Evolutionary conservation across 208 protist species (phyloP).

Genomic region (Trypanosoma caninum): DNA sequence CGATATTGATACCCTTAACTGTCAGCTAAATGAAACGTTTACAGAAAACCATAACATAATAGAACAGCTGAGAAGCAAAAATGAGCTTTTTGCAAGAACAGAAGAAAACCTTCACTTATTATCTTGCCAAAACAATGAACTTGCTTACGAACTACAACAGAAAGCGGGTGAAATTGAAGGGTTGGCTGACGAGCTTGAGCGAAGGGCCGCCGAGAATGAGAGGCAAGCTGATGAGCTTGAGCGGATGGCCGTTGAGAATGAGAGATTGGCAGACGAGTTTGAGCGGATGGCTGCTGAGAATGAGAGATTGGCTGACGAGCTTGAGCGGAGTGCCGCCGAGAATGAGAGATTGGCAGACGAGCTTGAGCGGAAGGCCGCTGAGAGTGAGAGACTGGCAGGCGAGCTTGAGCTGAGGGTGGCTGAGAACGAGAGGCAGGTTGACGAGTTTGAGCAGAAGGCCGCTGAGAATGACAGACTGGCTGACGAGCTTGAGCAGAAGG

Average conservation of each 20-base stretch:
- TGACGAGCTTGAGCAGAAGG: slow-evolving; percentile 11
- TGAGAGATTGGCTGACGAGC: slow-evolving; percentile 26
- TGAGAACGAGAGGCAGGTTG: background rate
- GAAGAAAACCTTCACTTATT: too few relatives aligned
- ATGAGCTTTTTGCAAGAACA: background rate
- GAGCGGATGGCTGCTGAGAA: slow-evolving; percentile 35
- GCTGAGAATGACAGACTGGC: slow-evolving; percentile 21
- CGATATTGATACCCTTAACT: slow-evolving; percentile 9
- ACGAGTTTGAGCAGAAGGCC: slow-evolving; percentile 7
- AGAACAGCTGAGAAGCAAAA: slow-evolving; percentile 12
- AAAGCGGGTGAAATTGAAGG: slow-evolving; percentile 13
- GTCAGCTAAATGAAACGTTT: background rate
- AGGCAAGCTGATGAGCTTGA: slow-evolving; percentile 30
- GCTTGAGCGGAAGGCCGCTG: background rate
- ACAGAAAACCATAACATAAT: slow-evolving; percentile 12
- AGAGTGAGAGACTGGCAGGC: slow-evolving; percentile 28
- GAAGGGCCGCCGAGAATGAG: slow-evolving; percentile 11
- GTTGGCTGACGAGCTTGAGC: slow-evolving; percentile 21
- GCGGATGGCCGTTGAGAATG: slow-evolving; percentile 31
- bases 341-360: slow-evolving; percentile 28
- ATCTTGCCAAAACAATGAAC: too few relatives aligned
- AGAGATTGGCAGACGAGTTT: slow-evolving; percentile 35
- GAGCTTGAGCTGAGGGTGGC: slow-evolving; percentile 1
- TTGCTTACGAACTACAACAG: background rate
- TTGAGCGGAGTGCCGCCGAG: slow-evolving; percentile 22